A percentile compares a stretch with the other conserved stretches of the same genome.
phyloP scores from a whole-genome alignment of 1,284 basidiomycete species.

The Ganoderma resinaceum region DNA sequence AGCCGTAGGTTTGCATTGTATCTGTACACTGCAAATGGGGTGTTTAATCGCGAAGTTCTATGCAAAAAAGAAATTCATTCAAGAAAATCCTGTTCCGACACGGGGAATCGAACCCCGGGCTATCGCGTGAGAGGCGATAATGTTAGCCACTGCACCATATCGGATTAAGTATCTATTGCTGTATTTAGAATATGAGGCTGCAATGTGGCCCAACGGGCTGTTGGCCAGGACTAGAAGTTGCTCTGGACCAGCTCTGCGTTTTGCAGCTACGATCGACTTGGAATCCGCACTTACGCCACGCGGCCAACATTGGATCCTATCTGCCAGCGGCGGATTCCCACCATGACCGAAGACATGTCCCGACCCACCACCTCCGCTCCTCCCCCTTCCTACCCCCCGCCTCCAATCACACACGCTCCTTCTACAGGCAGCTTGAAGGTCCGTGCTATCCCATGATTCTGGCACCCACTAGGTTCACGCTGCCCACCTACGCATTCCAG shows the following conservation, averaged over 20 bases:
- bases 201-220: too few relatives aligned
- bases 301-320: neutral
- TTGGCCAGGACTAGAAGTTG: too few relatives aligned
- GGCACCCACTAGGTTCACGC: neutral
- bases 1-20: too few relatives aligned
- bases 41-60: neutral
- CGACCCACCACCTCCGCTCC: slow-evolving; percentile 4
- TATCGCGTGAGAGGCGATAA: slow-evolving; percentile 31
- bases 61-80: neutral
- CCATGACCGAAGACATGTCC: slow-evolving; percentile 12
- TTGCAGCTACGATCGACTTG: too few relatives aligned
- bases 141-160: slow-evolving; percentile 31
- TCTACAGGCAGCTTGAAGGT: slow-evolving; percentile 13
- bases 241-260: neutral
- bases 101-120: slow-evolving; percentile 30
- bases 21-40: too few relatives aligned
- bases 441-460: neutral
- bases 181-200: too few relatives aligned
- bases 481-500: neutral
- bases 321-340: neutral
- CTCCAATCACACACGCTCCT: neutral
- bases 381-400: slow-evolving; percentile 13
- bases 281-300: neutral
- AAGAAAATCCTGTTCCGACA: too few relatives aligned
- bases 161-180: slow-evolving; percentile 5